Percentiles rank a stretch among this genome's conserved stretches.
Evolutionary conservation across 2,329 filamentous ascomycete genomes (phyloP).

Genomic region (Penicillium sp.): DNA sequence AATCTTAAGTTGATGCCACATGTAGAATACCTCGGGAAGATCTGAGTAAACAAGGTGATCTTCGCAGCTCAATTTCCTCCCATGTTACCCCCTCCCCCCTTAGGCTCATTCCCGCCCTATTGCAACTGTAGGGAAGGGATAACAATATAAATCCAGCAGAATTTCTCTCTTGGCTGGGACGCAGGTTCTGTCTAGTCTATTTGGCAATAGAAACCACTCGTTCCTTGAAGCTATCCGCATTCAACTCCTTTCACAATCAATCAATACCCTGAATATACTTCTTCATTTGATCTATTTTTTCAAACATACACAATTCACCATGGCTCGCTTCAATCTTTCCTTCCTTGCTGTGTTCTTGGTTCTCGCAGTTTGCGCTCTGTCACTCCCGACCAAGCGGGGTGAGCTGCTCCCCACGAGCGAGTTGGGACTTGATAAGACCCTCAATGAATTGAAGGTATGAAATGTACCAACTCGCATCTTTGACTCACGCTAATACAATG

Average conservation of each 20-base stretch:
- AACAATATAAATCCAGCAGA: slow-evolving; percentile 1
- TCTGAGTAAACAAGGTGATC: background rate
- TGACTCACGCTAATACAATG: background rate
- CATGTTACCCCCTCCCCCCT: background rate
- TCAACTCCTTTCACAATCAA: slow-evolving; percentile 12
- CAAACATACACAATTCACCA: slow-evolving; percentile 17
- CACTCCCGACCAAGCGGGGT: slow-evolving; percentile 28
- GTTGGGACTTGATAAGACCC: slow-evolving; percentile 10
- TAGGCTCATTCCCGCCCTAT: slow-evolving; percentile 6
- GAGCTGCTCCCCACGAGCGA: background rate
- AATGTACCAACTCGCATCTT: no score
- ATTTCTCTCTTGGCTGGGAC: background rate
- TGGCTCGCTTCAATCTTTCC: slow-evolving; percentile 34
- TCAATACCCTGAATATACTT: slow-evolving; percentile 7
- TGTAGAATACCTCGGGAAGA: background rate
- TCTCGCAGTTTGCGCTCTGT: slow-evolving; percentile 31
- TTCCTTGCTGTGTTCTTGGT: slow-evolving; percentile 30
- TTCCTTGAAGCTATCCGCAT: slow-evolving; percentile 1
- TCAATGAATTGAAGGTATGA: slow-evolving; percentile 21
- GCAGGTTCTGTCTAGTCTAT: background rate
- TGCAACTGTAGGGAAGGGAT: slow-evolving; percentile 10
- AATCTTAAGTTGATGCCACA: background rate
- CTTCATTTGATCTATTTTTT: slow-evolving; percentile 4
- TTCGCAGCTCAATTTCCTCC: background rate
- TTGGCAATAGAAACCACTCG: slow-evolving; percentile 5